Base-by-base conservation (phyloP, 345 rosid genomes). In the Fremontodendron californicum region DNA sequence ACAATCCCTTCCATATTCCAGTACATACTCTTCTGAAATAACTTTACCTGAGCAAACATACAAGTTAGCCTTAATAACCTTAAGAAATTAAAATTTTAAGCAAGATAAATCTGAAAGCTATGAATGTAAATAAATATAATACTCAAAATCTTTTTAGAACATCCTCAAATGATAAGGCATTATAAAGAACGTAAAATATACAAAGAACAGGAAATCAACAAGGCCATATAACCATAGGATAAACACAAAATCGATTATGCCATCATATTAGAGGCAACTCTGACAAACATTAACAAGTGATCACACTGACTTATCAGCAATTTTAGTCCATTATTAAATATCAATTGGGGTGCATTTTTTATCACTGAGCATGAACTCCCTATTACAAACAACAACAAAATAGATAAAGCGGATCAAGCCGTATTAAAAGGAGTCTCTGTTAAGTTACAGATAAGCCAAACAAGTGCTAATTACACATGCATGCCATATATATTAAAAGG, bases 1-100 rank as follows among this genome's bases (percentile, higher is more conserved):
- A 55, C 99, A 87, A 75, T 93, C 98, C 57, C 83, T 88, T 75
- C 99, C 99, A 23, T 93, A 93, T 80, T 96, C 99, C 83, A 93
- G 85, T 61, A 82, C 82, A 76, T 92, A 96, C 79, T 92, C 91
- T 83, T 96, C 97, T 0, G 92, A 92, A 70, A 96, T 92, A 63
- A 92, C 95, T 80, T 92, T 83, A 9, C 98, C 99, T 93, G 1
- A 62, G 9, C 21, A 51, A 71, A 73, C n/a, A 39, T 3, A 39
- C 31, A 54, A 52, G 58, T 70, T 70, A 48, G 42, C 42, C n/a
- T 23, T 55, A 2, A 55, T 9, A 55, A 55, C 13, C 73, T 46
- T 23, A 9, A 15, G 23, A 69, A 7, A 27, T 45, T 13, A 69
- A 15, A 43, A 15, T 45, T 42, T 8, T 3, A 51, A 39, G 3